Evolutionary conservation across 306 rosid species (phyloP).

Genomic region (apple (Malus domestica)): ASM211411v1 NC_041789.1:32007001-32007500

Average conservation of each 20-base stretch:
- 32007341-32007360: background rate
- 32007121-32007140: background rate
- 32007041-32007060: conserved; percentile 63
- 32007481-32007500: conserved; percentile 96
- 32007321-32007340: background rate
- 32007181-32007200: conserved; percentile 83
- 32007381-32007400: conserved; percentile 81
- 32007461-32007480: conserved; percentile 96
- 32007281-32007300: conserved; percentile 97
- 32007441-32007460: conserved; percentile 88
- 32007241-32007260: conserved; percentile 89
- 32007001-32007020: conserved; percentile 55
- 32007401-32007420: conserved; percentile 85
- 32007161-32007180: conserved; percentile 15
- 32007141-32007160: background rate
- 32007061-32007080: conserved; percentile 55
- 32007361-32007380: background rate
- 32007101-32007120: conserved; percentile 19
- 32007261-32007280: conserved; percentile 93
- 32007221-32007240: conserved; percentile 58
- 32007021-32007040: conserved; percentile 57
- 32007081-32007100: conserved; percentile 50
- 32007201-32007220: conserved; percentile 74
- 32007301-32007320: conserved; percentile 56
- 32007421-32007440: conserved; percentile 91